These are phyloP conservation scores for Auricularia auricula-judae DNA, from an alignment of 768 basidiomycete genomes.

Conservation along the genomic window DNA sequence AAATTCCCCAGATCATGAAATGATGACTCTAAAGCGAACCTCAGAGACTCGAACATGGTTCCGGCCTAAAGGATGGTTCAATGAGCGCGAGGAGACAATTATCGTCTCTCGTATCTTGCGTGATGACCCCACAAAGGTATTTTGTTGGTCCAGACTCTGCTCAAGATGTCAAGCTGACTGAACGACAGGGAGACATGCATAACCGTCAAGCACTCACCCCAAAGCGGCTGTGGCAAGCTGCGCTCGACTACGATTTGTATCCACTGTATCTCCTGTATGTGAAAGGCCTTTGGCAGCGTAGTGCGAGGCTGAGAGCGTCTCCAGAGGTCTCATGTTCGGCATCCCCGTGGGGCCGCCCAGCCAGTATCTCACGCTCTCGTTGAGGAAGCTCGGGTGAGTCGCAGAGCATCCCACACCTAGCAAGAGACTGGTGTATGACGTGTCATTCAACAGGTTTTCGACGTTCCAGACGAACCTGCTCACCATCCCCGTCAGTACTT, in stretches of 20 bases:
- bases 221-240: slow-evolving; percentile 30
- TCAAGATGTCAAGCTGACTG: slow-evolving; percentile 11
- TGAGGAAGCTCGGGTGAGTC: slow-evolving; percentile 39
- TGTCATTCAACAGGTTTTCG: slow-evolving; percentile 24
- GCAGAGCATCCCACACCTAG: not conserved
- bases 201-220: slow-evolving; percentile 52
- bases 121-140: slow-evolving; percentile 36
- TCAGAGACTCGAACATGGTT: slow-evolving; percentile 46
- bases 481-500: slow-evolving; percentile 38
- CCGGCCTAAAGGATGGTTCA: slow-evolving; percentile 57
- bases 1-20: not conserved
- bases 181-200: slow-evolving; percentile 44
- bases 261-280: not conserved
- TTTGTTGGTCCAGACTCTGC: not conserved
- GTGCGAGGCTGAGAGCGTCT: not conserved
- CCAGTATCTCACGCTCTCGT: slow-evolving; percentile 51
- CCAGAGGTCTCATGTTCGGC: slow-evolving; percentile 11
- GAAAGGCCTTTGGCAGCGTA: not conserved
- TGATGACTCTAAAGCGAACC: not conserved
- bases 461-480: slow-evolving; percentile 55
- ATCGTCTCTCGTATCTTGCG: slow-evolving; percentile 55
- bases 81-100: slow-evolving; percentile 49
- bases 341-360: slow-evolving; percentile 48
- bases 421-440: not conserved
- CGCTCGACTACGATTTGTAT: not conserved